Conservation (phyloP, 768 basidiomycete genomes). For the Amanita molliuscula region DNA sequence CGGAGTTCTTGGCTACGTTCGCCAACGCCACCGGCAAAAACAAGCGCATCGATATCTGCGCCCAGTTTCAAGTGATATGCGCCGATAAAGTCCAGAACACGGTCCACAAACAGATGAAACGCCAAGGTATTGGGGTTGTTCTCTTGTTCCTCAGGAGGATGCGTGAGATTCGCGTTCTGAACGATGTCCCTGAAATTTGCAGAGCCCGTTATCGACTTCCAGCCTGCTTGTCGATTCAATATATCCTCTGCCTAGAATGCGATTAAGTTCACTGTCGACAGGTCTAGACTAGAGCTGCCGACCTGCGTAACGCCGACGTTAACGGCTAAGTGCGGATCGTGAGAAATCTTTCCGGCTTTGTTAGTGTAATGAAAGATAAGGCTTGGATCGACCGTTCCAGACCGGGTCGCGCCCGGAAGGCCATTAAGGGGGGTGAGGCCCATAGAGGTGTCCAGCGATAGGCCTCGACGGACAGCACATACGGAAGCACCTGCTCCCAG, state of each 20-base stretch:
- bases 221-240: slow-evolving; percentile 66
- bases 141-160: slow-evolving; percentile 14
- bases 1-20: slow-evolving; percentile 61
- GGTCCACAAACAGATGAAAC: slow-evolving; percentile 71
- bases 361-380: slow-evolving; percentile 80
- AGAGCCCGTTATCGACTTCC: slow-evolving; percentile 71
- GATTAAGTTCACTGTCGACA: neutral
- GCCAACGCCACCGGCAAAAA: slow-evolving; percentile 86
- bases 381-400: slow-evolving; percentile 75
- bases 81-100: slow-evolving; percentile 63
- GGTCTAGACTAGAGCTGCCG: neutral
- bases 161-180: slow-evolving; percentile 24
- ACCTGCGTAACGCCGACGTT: slow-evolving; percentile 47
- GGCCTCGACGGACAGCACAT: slow-evolving; percentile 64
- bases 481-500: slow-evolving; percentile 86
- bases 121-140: slow-evolving; percentile 44
- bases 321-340: slow-evolving; percentile 34
- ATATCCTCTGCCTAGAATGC: slow-evolving; percentile 51
- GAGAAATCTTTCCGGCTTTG: slow-evolving; percentile 40
- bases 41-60: slow-evolving; percentile 62
- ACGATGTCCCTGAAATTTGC: slow-evolving; percentile 73
- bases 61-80: slow-evolving; percentile 67
- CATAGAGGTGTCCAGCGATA: slow-evolving; percentile 83
- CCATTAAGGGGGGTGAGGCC: slow-evolving; percentile 86
- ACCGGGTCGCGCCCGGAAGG: slow-evolving; percentile 81